Evolutionary conservation across 2,329 filamentous ascomycete genomes (phyloP).

Genomic region (Penicillium janthinellum): DNA sequence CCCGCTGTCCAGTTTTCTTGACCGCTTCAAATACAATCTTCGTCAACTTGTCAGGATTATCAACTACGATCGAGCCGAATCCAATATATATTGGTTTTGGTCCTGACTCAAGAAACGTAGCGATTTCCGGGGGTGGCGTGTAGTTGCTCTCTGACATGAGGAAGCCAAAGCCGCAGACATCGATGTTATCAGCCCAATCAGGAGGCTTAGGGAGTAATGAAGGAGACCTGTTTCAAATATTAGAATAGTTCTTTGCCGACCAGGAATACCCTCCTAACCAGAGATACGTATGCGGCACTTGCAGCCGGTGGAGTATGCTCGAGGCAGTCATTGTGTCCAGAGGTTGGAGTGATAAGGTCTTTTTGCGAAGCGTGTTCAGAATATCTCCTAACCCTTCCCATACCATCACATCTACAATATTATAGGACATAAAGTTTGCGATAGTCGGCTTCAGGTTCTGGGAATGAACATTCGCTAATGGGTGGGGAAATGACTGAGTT

Average conservation of each 20-base stretch:
- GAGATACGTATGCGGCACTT: constrained; percentile 47
- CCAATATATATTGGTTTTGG: constrained; percentile 76
- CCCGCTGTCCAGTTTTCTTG: constrained; percentile 66
- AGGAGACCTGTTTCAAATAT: constrained; percentile 56
- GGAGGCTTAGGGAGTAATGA: constrained; percentile 72
- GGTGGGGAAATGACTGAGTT: constrained; percentile 80
- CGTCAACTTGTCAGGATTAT: constrained; percentile 72
- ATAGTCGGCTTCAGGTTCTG: constrained; percentile 70
- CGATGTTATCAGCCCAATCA: constrained; percentile 73
- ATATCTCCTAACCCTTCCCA: constrained; percentile 88
- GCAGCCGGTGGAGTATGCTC: constrained; percentile 71
- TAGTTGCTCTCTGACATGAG: constrained; percentile 68
- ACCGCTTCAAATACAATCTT: constrained; percentile 71
- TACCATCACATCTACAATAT: constrained; percentile 81
- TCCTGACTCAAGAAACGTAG: constrained; percentile 65
- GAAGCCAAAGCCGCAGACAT: constrained; percentile 74
- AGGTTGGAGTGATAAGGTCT: constrained; percentile 72
- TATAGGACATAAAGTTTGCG: constrained; percentile 78
- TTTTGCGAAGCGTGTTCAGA: constrained; percentile 71
- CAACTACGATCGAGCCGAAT: constrained; percentile 77
- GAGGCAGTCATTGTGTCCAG: constrained; percentile 80
- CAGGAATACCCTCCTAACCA: not conserved
- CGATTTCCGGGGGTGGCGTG: constrained; percentile 64
- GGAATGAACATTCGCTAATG: constrained; percentile 75
- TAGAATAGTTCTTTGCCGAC: constrained; percentile 12